phyloP scores from a whole-genome alignment of 495 filamentous ascomycete genomes.

The Neurospora hispaniola region DNA sequence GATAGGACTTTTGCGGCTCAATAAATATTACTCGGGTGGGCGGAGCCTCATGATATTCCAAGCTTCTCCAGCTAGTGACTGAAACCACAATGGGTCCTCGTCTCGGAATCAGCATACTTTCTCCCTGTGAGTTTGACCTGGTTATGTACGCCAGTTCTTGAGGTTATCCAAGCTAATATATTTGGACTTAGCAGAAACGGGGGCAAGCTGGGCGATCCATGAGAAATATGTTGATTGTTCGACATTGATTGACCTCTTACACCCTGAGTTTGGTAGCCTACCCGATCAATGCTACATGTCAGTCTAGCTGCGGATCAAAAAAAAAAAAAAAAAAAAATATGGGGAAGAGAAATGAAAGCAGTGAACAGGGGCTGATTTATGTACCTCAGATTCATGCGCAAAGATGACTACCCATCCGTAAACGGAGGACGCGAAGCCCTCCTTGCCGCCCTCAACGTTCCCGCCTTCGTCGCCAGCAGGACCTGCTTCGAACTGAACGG shows the following conservation, averaged over 20 bases:
- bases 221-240: neutral
- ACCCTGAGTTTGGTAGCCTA: neutral
- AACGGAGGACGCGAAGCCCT: slow-evolving; percentile 5
- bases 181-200: neutral
- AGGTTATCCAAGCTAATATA: neutral
- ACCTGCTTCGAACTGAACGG: slow-evolving; percentile 19
- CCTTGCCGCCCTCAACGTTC: slow-evolving; percentile 14
- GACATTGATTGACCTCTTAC: neutral
- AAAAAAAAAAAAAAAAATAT: too few species aligned
- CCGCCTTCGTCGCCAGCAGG: slow-evolving; percentile 10
- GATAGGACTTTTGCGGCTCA: neutral
- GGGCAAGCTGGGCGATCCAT: neutral
- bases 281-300: slow-evolving; percentile 14
- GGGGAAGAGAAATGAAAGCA: too few species aligned
- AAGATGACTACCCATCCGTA: slow-evolving; percentile 2
- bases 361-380: neutral
- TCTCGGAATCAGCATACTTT: neutral
- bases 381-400: slow-evolving; percentile 8
- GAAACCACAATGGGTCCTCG: neutral
- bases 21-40: neutral
- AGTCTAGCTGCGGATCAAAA: neutral
- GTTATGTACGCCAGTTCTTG: neutral
- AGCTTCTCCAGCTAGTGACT: neutral
- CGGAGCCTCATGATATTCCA: neutral
- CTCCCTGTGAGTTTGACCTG: neutral